phyloP scores from a whole-genome alignment of 805 yeast genomes.

The Hemisphaericaspora nanyangensis region DNA sequence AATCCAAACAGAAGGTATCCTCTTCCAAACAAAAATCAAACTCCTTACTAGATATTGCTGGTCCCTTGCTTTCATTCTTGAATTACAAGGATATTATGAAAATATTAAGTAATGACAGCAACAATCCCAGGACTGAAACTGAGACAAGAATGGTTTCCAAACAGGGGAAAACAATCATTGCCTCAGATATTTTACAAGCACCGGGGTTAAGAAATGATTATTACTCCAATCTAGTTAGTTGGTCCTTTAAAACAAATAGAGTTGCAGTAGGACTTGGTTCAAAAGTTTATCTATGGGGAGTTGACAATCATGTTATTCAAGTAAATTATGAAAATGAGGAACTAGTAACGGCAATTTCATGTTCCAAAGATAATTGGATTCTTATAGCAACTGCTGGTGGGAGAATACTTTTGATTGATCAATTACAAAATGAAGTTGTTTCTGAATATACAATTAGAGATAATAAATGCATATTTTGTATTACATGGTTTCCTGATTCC shows the following conservation, averaged over 20 bases:
- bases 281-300: conserved; percentile 62
- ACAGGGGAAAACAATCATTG: conserved; percentile 8
- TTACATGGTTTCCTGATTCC: conserved; percentile 54
- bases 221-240: conserved; percentile 69
- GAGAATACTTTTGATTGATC: conserved; percentile 43
- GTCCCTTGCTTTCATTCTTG: conserved; percentile 12
- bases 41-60: conserved; percentile 10
- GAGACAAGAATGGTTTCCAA: not conserved
- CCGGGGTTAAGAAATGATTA: conserved; percentile 74
- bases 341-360: conserved; percentile 54
- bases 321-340: conserved; percentile 42
- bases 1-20: not conserved
- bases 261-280: conserved; percentile 66
- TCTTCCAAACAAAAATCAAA: conserved; percentile 3
- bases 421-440: conserved; percentile 17
- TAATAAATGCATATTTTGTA: conserved; percentile 48
- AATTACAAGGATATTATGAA: conserved; percentile 10
- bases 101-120: conserved; percentile 10
- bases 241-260: conserved; percentile 52
- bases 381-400: conserved; percentile 62
- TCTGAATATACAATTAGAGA: conserved; percentile 13
- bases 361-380: conserved; percentile 45
- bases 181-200: conserved; percentile 37
- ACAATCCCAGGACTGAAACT: too few species aligned
- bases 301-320: conserved; percentile 39